These are phyloP conservation scores for Plenodomus biglobosus DNA, from an alignment of 2,329 filamentous ascomycete genomes.

Conservation along the genomic window DNA sequence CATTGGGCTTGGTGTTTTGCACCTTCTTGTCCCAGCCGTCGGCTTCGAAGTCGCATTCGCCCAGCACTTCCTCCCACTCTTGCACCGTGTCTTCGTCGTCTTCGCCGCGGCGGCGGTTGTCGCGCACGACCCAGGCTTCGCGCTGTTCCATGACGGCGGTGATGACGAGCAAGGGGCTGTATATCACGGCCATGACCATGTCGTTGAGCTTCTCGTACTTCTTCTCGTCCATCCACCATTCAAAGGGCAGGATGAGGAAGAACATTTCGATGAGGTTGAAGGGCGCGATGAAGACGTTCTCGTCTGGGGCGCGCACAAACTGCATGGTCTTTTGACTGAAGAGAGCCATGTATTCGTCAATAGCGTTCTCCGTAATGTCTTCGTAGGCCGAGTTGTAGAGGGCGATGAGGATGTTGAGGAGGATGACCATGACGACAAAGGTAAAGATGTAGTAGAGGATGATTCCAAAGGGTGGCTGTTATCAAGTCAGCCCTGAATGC, in stretches of 20 bases:
- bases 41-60: conserved; percentile 73
- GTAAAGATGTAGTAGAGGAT: conserved; percentile 98
- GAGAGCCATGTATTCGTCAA: conserved; percentile 92
- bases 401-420: conserved; percentile 95
- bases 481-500: conserved; percentile 5
- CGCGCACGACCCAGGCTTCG: conserved; percentile 60
- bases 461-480: conserved; percentile 78
- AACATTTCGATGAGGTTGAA: conserved; percentile 93
- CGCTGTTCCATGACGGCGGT: conserved; percentile 64
- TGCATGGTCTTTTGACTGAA: conserved; percentile 95
- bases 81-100: conserved; percentile 85
- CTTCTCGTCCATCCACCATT: conserved; percentile 88
- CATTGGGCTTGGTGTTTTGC: conserved; percentile 72
- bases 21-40: conserved; percentile 87
- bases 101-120: conserved; percentile 77
- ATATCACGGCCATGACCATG: conserved; percentile 80
- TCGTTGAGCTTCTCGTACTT: conserved; percentile 84
- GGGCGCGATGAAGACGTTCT: conserved; percentile 96
- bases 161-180: conserved; percentile 78
- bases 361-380: conserved; percentile 88
- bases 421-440: conserved; percentile 92
- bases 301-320: conserved; percentile 93
- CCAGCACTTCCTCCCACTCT: conserved; percentile 86
- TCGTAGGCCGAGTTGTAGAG: conserved; percentile 97
- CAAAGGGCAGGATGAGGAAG: conserved; percentile 73